Evolutionary conservation across 306 rosid genomes (phyloP).

Genomic region (Mimosa bimucronata): DNA sequence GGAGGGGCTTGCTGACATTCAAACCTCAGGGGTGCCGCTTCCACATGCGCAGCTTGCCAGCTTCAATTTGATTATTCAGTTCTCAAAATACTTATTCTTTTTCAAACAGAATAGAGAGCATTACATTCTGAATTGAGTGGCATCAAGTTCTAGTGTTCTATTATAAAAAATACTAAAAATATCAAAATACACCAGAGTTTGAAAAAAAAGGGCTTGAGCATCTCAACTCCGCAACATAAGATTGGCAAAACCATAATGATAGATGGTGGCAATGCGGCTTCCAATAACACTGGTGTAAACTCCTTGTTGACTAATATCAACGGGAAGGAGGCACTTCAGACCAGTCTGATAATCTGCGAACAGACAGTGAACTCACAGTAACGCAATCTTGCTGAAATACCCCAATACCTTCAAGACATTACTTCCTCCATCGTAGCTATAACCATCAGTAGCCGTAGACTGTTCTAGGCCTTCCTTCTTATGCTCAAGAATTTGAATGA

Average conservation of each 20-base stretch:
- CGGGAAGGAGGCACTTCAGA: constrained; percentile 78
- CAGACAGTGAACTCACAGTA: constrained; percentile 91
- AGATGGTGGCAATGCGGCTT: constrained; percentile 87
- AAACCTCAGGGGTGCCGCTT: neutral
- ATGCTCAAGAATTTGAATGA: constrained; percentile 83
- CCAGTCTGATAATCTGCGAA: constrained; percentile 98
- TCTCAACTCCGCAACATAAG: constrained; percentile 90
- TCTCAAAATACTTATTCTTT: neutral
- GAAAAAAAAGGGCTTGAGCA: too few species aligned
- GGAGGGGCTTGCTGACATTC: neutral
- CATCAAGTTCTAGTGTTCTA: neutral
- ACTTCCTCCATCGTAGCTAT: constrained; percentile 89
- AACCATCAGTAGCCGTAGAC: constrained; percentile 88
- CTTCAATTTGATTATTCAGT: neutral
- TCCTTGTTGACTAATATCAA: constrained; percentile 88
- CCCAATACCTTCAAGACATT: constrained; percentile 98
- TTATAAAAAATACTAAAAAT: neutral
- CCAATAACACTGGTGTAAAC: constrained; percentile 85
- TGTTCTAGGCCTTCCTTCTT: constrained; percentile 93
- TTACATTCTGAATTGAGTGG: neutral
- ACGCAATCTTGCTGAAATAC: constrained; percentile 95
- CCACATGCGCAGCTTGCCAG: neutral
- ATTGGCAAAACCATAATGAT: constrained; percentile 96
- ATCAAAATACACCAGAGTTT: neutral
- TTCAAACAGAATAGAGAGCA: neutral